Evolutionary conservation across 179 eudicot genomes (phyloP).

Genomic region (Camellia oleifera): DNA sequence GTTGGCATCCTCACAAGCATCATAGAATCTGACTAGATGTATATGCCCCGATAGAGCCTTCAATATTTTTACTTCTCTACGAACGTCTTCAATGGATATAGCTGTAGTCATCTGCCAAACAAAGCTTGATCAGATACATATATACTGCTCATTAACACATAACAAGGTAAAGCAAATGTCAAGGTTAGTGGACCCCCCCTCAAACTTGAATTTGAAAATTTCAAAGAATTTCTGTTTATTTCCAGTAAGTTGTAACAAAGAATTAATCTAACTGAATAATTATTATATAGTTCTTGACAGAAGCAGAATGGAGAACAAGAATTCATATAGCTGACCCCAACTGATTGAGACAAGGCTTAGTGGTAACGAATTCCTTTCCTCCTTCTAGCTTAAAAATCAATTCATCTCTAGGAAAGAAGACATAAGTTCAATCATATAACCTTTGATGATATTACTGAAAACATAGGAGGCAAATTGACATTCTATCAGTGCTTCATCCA

Average conservation of each 20-base stretch:
- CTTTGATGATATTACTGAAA: background rate
- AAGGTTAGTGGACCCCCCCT: background rate
- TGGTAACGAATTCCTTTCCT: background rate
- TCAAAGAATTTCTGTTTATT: background rate
- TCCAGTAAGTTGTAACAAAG: background rate
- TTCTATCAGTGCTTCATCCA: background rate
- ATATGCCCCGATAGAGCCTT: conserved; percentile 86
- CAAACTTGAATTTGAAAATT: background rate
- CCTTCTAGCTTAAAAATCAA: background rate
- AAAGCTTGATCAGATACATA: conserved; percentile 16
- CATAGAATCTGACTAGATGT: conserved; percentile 75
- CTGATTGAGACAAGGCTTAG: too few relatives aligned
- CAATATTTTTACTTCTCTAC: conserved; percentile 95
- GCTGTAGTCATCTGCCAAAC: conserved; percentile 90
- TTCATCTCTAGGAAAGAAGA: background rate
- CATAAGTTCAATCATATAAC: background rate
- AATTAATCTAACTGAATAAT: background rate
- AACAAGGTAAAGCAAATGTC: background rate
- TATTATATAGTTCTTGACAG: too few relatives aligned
- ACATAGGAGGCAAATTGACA: background rate
- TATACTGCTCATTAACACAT: background rate
- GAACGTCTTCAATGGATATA: conserved; percentile 91
- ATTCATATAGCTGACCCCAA: too few relatives aligned
- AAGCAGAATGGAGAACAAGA: too few relatives aligned
- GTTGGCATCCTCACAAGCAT: conserved; percentile 88